A percentile compares a stretch with the other conserved stretches of the same genome.
phyloP scores from a whole-genome alignment of 371 early-diverging fungal species.

The Haplosporangium sp. region DNA sequence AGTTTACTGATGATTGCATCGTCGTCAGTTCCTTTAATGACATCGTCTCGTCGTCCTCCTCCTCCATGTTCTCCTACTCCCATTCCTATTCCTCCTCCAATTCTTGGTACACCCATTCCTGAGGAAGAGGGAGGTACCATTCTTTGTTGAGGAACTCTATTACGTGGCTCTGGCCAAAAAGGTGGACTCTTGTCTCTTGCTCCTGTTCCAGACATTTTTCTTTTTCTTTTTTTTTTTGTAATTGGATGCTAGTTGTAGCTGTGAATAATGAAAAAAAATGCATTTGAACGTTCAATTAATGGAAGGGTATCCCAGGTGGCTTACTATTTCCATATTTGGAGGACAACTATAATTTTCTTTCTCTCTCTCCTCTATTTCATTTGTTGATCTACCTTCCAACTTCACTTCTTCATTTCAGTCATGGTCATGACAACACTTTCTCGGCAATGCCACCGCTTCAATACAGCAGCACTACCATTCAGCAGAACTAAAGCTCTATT shows the following conservation, averaged over 20 bases:
- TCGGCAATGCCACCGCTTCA: not conserved
- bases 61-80: no score
- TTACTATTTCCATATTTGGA: constrained; percentile 3
- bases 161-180: constrained; percentile 28
- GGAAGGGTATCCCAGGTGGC: not conserved
- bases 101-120: constrained; percentile 1
- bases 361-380: not conserved
- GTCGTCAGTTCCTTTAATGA: constrained; percentile 87
- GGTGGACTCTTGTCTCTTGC: constrained; percentile 33
- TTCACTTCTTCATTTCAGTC: not conserved
- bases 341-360: not conserved
- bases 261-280: not conserved
- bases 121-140: not conserved
- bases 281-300: no score
- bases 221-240: not conserved
- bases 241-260: no score
- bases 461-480: not conserved
- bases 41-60: constrained; percentile 60
- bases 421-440: not conserved
- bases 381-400: not conserved
- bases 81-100: not conserved
- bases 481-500: not conserved
- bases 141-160: not conserved
- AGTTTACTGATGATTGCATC: constrained; percentile 86
- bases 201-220: constrained; percentile 32